Evolutionary conservation across 805 yeast genomes (phyloP), one percentile per base, ranked within the genome.

Genomic region (Cyberlindnera xishuangbannaensis): DNA sequence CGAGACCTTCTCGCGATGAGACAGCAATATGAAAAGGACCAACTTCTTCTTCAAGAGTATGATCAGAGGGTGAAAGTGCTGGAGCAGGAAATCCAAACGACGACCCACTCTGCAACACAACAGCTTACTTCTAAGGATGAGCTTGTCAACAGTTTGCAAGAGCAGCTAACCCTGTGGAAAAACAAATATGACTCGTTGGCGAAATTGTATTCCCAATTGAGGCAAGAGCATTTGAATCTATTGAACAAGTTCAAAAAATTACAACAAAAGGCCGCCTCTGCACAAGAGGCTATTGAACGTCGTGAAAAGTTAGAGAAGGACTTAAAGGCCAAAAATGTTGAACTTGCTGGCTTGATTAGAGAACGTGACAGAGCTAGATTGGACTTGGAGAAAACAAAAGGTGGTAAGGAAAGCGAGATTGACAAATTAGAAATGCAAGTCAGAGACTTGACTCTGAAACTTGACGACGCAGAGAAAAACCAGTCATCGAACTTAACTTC

Each of bases 321-420:
- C 39, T 63, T 86, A 56, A 86, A 84, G 55, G 71, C 88, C 11
- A 87, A 87, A 59, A 86, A 84, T 53, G 69, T 86, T 27, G 95
- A 86, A 58, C 67, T 86, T 40, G 95, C 95, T 1, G 95, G 85
- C 47, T 68, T 86, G 47, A 87, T 87, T 36, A 72, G 92, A 41
- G 95, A 86, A 54, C 75, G 96, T 37, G 96, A 86, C 53, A 71
- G 95, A 30, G 94, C 95, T 1, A 71, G 90, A 50, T 65, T 86
- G 45, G 95, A 86, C 39, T 61, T 85, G 26, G 95, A 84, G 43
- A 71, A 83, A 44, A 53, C 71, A 9, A 75, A 70, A 45, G 87
- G 83, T 8, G 64, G 73, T 25, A 78, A 78, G 44, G 77, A 72
- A 34, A 74, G 65, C 39, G 83, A 80, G 44, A 69, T 76, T 39